phyloP scores from a whole-genome alignment of 306 rosid species.

The Trifolium fragiferum region DNA sequence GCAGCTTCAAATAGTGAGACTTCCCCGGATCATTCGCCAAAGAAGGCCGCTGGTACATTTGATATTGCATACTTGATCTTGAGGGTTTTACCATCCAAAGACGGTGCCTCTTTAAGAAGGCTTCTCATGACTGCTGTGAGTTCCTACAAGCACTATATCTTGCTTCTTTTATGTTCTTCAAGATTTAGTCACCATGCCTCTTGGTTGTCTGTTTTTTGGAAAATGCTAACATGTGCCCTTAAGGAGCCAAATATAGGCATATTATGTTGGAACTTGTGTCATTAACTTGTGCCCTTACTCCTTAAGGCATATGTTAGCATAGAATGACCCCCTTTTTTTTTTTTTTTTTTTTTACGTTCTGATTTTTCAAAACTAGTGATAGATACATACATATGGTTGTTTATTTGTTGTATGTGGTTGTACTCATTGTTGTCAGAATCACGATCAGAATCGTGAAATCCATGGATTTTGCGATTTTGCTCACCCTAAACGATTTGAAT shows the following conservation, averaged over 20 bases:
- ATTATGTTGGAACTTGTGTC: too few species aligned
- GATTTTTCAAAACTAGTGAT: slow-evolving; percentile 9
- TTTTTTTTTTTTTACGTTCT: not conserved
- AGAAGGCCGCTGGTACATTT: slow-evolving; percentile 46
- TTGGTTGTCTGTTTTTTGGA: not conserved
- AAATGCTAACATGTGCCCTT: too few species aligned
- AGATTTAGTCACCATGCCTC: slow-evolving; percentile 28
- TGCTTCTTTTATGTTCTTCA: slow-evolving; percentile 14
- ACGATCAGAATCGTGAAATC: too few species aligned
- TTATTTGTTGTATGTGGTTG: slow-evolving; percentile 13
- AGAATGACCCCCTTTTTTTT: not conserved
- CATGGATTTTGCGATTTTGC: too few species aligned
- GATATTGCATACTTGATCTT: slow-evolving; percentile 73
- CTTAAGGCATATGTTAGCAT: too few species aligned
- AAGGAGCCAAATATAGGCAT: too few species aligned
- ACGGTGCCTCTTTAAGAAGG: slow-evolving; percentile 87
- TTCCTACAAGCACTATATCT: slow-evolving; percentile 37
- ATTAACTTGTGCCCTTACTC: too few species aligned
- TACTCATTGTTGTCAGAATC: too few species aligned
- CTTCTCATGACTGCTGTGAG: slow-evolving; percentile 97
- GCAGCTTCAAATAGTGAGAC: slow-evolving; percentile 52
- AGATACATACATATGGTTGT: not conserved
- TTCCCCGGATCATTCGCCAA: slow-evolving; percentile 45
- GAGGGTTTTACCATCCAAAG: slow-evolving; percentile 79
- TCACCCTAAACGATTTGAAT: too few species aligned